Base-by-base conservation (phyloP, 139 green algal species). In the Astrephomene gubernaculifera region DNA sequence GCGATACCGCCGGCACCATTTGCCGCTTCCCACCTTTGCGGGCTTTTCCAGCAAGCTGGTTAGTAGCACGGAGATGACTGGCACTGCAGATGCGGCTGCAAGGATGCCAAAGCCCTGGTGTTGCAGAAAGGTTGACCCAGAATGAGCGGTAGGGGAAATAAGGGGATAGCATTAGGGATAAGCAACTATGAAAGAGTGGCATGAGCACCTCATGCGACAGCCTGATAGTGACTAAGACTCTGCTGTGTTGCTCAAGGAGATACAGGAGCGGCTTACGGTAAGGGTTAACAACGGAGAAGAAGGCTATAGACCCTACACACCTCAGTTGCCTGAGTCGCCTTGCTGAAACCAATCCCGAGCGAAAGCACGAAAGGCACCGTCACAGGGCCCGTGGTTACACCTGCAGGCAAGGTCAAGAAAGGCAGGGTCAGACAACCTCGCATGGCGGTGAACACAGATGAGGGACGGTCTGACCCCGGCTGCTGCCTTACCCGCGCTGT, bases 101-200 rank as follows among this genome's bases (percentile, higher is more conserved):
- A 85, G 65, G 43, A 92, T 91, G 24, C 90, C 90, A 86, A 93
- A 93, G 43, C 90, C 90, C 67, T 93, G 87, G 12, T 5, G 88
- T 64, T 1, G 87, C 54, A 25, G 91, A 63, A 38, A 71, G 83
- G 67, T 57, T 57, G 75, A 25, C 25, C 24, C 4, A 61, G 38
- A 54, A 57, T 17, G 49, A 17, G 14, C 49, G 49, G 49, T 25
- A 57, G 49, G 49, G 49, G 49, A 12, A 57, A 12, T 57, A 57
- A 17, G 49, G 49, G 49, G 49, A 17, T n/a, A n/a, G n/a, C n/a
- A 57, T 57, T 57, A 17, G 49, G 49, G 17, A 57, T 12, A 57
- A 57, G 49, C 49, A 12, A 57, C 49, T 25, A 12, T 12, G 49
- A 17, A 25, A 17, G 49, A 17, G 49, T n/a, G n/a, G n/a, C n/a